phyloP scores from a whole-genome alignment of 2,329 filamentous ascomycete species.

The Alternaria arbusti region DNA sequence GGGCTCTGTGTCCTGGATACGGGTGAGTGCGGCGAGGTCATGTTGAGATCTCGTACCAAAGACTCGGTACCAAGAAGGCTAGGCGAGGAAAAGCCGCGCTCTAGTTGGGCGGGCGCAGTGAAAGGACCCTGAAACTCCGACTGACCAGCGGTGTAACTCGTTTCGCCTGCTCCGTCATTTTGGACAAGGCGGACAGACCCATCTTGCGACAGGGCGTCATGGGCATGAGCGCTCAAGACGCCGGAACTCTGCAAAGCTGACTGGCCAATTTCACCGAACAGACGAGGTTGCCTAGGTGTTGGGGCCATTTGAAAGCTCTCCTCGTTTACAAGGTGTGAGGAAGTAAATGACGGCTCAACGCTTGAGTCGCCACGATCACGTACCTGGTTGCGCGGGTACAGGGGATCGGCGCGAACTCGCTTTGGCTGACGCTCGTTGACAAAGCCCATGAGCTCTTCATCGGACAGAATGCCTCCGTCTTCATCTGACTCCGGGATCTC shows the following conservation, averaged over 20 bases:
- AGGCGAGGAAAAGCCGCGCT: constrained; percentile 39
- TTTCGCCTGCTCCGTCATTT: constrained; percentile 1
- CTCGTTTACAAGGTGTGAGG: constrained; percentile 33
- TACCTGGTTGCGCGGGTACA: constrained; percentile 48
- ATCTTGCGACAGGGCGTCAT: constrained; percentile 37
- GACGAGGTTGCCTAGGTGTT: constrained; percentile 44
- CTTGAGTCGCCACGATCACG: constrained; percentile 49
- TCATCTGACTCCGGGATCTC: constrained; percentile 37
- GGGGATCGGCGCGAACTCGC: constrained; percentile 50
- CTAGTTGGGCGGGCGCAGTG: constrained; percentile 26
- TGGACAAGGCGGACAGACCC: constrained; percentile 11
- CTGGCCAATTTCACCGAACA: constrained; percentile 68
- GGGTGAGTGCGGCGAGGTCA: constrained; percentile 53
- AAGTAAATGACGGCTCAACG: constrained; percentile 46
- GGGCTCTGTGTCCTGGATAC: constrained; percentile 45
- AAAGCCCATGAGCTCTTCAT: constrained; percentile 44
- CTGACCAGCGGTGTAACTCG: constrained; percentile 17
- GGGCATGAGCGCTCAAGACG: constrained; percentile 46
- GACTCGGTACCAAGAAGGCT: constrained; percentile 58
- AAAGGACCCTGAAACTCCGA: constrained; percentile 19
- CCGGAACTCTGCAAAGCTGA: constrained; percentile 63
- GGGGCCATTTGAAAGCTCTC: constrained; percentile 40
- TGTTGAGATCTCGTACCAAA: constrained; percentile 56
- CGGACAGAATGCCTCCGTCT: constrained; percentile 35
- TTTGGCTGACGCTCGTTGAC: constrained; percentile 50